Base-by-base conservation (phyloP, 176 grass and related monocot species). In the Dendrocalamus sinicus region DNA sequence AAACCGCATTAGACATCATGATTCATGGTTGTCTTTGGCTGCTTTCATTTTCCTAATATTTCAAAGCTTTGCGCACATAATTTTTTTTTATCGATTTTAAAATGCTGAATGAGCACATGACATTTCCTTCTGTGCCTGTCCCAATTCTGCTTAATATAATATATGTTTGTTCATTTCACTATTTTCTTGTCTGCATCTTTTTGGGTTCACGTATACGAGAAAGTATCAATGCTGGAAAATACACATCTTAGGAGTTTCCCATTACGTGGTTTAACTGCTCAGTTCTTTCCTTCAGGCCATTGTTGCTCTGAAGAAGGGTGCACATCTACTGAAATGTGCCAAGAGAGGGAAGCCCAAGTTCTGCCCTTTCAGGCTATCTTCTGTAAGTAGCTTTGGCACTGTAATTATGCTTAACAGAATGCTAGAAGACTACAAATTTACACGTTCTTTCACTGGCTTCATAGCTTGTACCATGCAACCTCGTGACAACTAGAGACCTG, bases 271-370 rank as follows among this genome's bases (percentile, higher is more conserved):
- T 68, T 88, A 51, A 84, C 20, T 76, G 10, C 17, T 54, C 73
- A 16, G 43, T 70, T 83, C 23, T 32, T 84, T 84, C 48, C 60
- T 67, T 61, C 85, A 99, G 96, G 92, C 92, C 45, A 88, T 96
- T 90, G 76, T 91, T 91, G 80, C 90, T 76, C 88, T 96, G 81
- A 99, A 99, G 92, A 94, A 96, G 78, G 92, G 96, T 17, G 89
- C 93, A 76, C 86, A 96, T 91, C 89, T 99, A 47, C 91, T 99
- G 40, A 99, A 99, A 88, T 96, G 94, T 70, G 92, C 92, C 69
- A 99, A 92, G 90, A 92, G 94, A 85, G 94, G 96, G 66, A 99
- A 96, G 70, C 92, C 93, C 44, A 99, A 90, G 89, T 92, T 99
- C 74, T 91, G 94, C 72, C 86, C 83, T 47, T 91, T 96, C 76